Base-by-base conservation (phyloP, 345 rosid genomes). In the Salix purpurea region DNA sequence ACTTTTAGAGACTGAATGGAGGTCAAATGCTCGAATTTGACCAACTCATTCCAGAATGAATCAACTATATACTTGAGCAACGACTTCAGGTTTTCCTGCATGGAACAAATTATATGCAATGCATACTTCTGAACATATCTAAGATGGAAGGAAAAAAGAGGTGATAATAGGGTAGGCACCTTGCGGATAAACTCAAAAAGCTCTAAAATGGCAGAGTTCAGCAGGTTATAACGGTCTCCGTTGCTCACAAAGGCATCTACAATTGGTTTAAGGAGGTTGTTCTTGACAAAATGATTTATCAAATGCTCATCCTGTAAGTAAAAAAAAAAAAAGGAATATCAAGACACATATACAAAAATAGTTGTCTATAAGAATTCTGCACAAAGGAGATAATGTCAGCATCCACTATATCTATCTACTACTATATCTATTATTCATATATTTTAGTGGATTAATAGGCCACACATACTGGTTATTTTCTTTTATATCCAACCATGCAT, bases 161-260 rank as follows among this genome's bases (percentile, higher is more conserved):
- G 9, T 12, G 26, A 2, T 21, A 67, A 5, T 56, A 73, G 44
- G 44, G 74, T 73, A 76, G 65, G 56, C 71, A 95, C 99, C 98
- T 92, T 96, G 79, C 92, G 88, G 76, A 96, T 94, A 83, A 85
- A 88, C 86, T 96, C 99, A 77, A 96, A 87, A 79, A 94, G 96
- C 73, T 96, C 99, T 77, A 96, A 79, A 75, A 96, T 89, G 50
- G 94, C 93, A 74, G 99, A 96, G 78, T 96, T 92, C 73, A 96
- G 88, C 78, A 96, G 82, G 84, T 96, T 92, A 85, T 94, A 96
- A 32, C 97, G 97, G 81, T 87, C 85, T 19, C 99, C 98, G 77
- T 96, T 96, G 60, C 84, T 87, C 77, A 92, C 88, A 83, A 96
- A 96, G 79, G 89, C 97, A 86, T 92, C 95, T 52, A 92, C 77